A percentile compares a stretch with the other conserved stretches of the same genome.
Conservation (phyloP, 1,139 yeast species). For the Kazachstania sp. region DNA sequence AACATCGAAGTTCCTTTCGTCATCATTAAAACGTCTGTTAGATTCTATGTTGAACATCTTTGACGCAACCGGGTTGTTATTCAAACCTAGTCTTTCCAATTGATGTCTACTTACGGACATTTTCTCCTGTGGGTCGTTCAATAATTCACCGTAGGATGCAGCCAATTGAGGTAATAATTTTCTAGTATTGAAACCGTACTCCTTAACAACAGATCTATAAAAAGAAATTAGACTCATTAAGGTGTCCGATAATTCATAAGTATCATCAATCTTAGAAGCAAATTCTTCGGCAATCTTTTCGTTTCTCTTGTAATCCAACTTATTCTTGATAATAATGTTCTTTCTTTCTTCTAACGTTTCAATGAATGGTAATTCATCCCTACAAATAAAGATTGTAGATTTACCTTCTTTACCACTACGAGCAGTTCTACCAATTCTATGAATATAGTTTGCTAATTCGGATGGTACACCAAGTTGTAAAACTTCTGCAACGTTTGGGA, state of each 20-base stretch:
- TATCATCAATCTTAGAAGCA: slow-evolving; percentile 25
- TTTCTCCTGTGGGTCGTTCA: slow-evolving; percentile 18
- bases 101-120: slow-evolving; percentile 14
- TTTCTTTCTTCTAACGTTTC: slow-evolving; percentile 37
- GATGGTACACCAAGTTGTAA: slow-evolving; percentile 70
- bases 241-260: slow-evolving; percentile 20
- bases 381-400: slow-evolving; percentile 45
- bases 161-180: slow-evolving; percentile 19
- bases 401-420: slow-evolving; percentile 81
- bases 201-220: slow-evolving; percentile 21
- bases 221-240: slow-evolving; percentile 22
- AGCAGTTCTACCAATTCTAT: slow-evolving; percentile 94
- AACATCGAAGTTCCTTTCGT: not conserved
- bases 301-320: slow-evolving; percentile 28
- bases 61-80: slow-evolving; percentile 12
- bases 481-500: slow-evolving; percentile 76
- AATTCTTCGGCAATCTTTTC: slow-evolving; percentile 20
- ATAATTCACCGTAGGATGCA: slow-evolving; percentile 19
- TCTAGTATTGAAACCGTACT: slow-evolving; percentile 17
- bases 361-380: slow-evolving; percentile 43
- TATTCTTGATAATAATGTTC: slow-evolving; percentile 44
- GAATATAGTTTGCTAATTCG: slow-evolving; percentile 72
- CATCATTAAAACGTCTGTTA: not conserved
- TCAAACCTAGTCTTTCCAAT: slow-evolving; percentile 16
- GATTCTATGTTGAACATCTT: slow-evolving; percentile 14